Conservation (phyloP, 805 yeast species). For the Candida ovalis region DNA sequence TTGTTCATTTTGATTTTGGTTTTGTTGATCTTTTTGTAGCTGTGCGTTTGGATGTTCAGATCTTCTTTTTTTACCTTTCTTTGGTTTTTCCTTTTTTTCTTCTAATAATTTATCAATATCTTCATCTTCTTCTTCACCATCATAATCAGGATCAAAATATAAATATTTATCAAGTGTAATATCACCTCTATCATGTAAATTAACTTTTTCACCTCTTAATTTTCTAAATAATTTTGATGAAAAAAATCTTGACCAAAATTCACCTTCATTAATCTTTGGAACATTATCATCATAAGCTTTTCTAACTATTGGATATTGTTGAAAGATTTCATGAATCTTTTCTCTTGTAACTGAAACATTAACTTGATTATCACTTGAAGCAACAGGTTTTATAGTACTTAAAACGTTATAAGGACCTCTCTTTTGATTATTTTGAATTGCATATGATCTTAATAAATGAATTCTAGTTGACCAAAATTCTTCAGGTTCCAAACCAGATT, state of each 20-base stretch:
- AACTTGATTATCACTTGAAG: slow-evolving; percentile 88
- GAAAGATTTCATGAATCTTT: slow-evolving; percentile 82
- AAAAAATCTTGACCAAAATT: slow-evolving; percentile 95
- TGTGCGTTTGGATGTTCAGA: slow-evolving; percentile 7
- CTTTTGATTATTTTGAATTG: slow-evolving; percentile 78
- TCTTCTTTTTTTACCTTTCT: slow-evolving; percentile 30
- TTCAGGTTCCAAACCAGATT: slow-evolving; percentile 67
- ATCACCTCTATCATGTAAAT: slow-evolving; percentile 76
- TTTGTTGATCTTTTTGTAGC: too few species aligned
- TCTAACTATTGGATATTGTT: slow-evolving; percentile 87
- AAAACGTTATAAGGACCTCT: slow-evolving; percentile 92
- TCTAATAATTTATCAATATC: slow-evolving; percentile 27
- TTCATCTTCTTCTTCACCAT: slow-evolving; percentile 37
- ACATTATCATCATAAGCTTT: slow-evolving; percentile 88
- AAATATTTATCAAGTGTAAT: slow-evolving; percentile 80
- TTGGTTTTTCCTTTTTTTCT: slow-evolving; percentile 27
- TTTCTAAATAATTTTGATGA: slow-evolving; percentile 84
- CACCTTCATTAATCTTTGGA: slow-evolving; percentile 84
- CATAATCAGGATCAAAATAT: slow-evolving; percentile 58
- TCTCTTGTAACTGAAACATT: slow-evolving; percentile 91
- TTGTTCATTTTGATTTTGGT: too few species aligned
- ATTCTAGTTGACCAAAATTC: slow-evolving; percentile 87
- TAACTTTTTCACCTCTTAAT: slow-evolving; percentile 82
- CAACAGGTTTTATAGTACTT: slow-evolving; percentile 90
- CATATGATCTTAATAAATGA: slow-evolving; percentile 77